A percentile compares a stretch with the other conserved stretches of the same genome.
Conservation (phyloP, 345 rosid species). For the Moricandia arvensis region DNA sequence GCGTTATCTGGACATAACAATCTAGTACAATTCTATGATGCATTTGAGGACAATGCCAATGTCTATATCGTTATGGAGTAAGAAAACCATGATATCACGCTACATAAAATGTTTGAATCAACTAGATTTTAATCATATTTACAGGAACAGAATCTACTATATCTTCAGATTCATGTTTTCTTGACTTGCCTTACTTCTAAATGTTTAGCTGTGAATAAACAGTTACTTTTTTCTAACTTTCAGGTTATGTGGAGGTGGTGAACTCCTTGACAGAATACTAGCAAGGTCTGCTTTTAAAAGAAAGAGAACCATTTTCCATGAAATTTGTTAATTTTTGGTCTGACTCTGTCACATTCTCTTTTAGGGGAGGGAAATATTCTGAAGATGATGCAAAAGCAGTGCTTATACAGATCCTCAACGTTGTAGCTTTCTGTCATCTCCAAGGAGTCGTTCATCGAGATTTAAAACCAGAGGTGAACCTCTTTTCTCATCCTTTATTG, state of each 20-base stretch:
- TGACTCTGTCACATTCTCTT: constrained; percentile 32
- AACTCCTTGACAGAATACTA: constrained; percentile 91
- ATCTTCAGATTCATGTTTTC: constrained; percentile 2
- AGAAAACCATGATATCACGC: constrained; percentile 22
- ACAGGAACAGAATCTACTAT: constrained; percentile 1
- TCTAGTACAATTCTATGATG: constrained; percentile 82
- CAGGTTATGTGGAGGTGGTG: constrained; percentile 99
- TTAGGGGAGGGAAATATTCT: constrained; percentile 92
- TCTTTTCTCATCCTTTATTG: not conserved
- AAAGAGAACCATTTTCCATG: not conserved
- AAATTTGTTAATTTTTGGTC: not conserved
- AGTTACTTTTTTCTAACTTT: constrained; percentile 11
- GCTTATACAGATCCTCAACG: constrained; percentile 76
- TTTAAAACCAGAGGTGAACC: constrained; percentile 92
- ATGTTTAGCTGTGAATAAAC: constrained; percentile 1
- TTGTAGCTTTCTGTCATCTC: constrained; percentile 95
- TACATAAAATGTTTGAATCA: constrained; percentile 1
- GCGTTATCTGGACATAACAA: constrained; percentile 84
- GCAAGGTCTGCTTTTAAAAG: constrained; percentile 53
- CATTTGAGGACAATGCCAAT: constrained; percentile 82
- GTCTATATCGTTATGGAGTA: constrained; percentile 97
- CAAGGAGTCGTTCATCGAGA: constrained; percentile 99
- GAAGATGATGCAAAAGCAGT: constrained; percentile 96
- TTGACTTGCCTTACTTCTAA: not conserved
- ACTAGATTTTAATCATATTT: not conserved